Conservation (phyloP, 2,329 filamentous ascomycete species). For the Hymenotorrendiella dingleyae region DNA sequence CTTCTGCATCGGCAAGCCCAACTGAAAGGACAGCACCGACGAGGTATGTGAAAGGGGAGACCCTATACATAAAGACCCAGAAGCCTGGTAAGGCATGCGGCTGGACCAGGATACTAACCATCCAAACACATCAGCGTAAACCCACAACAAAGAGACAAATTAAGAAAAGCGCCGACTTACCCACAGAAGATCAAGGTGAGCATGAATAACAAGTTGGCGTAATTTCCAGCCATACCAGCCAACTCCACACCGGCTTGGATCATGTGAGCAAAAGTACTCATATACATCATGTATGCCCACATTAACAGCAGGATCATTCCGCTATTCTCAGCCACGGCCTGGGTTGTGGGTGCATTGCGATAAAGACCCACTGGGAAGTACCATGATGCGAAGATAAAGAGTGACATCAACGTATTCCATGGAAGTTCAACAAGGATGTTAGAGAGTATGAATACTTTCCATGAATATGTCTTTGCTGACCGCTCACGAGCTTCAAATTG, state of each 20-base stretch:
- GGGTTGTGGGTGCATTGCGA: constrained; percentile 57
- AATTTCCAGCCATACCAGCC: constrained; percentile 69
- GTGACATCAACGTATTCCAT: constrained; percentile 69
- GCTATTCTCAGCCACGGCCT: constrained; percentile 60
- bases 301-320: constrained; percentile 75
- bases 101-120: constrained; percentile 60
- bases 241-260: constrained; percentile 71
- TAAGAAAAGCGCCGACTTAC: constrained; percentile 8
- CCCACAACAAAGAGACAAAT: not conserved
- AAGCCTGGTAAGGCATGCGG: constrained; percentile 61
- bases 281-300: constrained; percentile 71
- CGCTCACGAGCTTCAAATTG: constrained; percentile 68
- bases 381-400: constrained; percentile 72
- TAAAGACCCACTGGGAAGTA: constrained; percentile 77
- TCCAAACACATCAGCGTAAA: constrained; percentile 1
- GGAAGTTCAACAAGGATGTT: constrained; percentile 80
- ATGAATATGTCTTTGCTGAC: constrained; percentile 73
- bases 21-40: constrained; percentile 66
- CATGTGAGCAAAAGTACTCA: constrained; percentile 74
- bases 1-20: constrained; percentile 61
- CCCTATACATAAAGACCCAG: constrained; percentile 82
- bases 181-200: constrained; percentile 68
- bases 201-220: constrained; percentile 71
- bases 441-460: constrained; percentile 61
- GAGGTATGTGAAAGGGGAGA: constrained; percentile 79